A percentile compares a stretch with the other conserved stretches of the same genome.
Evolutionary conservation across 2,329 filamentous ascomycete genomes (phyloP).

Genomic region (Paracoccidioides brasiliensis): DNA sequence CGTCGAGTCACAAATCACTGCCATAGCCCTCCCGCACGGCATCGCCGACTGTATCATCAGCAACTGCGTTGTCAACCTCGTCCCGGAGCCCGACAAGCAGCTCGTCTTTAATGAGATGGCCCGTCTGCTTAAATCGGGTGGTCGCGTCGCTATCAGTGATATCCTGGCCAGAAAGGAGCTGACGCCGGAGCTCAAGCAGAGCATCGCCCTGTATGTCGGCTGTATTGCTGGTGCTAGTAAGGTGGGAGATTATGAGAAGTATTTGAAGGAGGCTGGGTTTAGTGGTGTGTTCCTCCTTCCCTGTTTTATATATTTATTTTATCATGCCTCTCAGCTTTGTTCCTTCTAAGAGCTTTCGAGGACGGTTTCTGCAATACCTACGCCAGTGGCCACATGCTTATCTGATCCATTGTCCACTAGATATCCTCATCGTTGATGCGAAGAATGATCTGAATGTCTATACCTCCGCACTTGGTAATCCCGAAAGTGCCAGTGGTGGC

Average conservation of each 20-base stretch:
- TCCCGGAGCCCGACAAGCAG: constrained; percentile 41
- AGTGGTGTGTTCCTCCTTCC: constrained; percentile 21
- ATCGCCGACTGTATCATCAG: constrained; percentile 46
- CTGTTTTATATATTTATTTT: constrained; percentile 1
- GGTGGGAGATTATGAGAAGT: constrained; percentile 40
- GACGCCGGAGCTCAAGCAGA: constrained; percentile 34
- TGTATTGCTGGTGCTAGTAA: constrained; percentile 47
- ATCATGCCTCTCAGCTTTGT: not conserved
- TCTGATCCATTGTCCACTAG: constrained; percentile 15
- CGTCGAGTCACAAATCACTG: constrained; percentile 39
- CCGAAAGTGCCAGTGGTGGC: constrained; percentile 3
- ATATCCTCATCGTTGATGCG: constrained; percentile 35
- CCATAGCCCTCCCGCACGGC: constrained; percentile 31
- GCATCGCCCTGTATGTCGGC: constrained; percentile 45
- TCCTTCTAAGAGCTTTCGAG: not conserved
- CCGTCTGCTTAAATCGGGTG: constrained; percentile 44
- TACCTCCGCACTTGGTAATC: constrained; percentile 14
- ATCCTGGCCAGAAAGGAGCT: constrained; percentile 42
- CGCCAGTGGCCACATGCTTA: not conserved
- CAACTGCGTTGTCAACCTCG: constrained; percentile 52
- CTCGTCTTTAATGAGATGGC: constrained; percentile 45
- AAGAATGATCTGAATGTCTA: constrained; percentile 39
- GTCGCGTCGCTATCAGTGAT: constrained; percentile 47
- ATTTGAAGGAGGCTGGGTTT: constrained; percentile 40
- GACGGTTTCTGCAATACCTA: too few species aligned